Conservation (phyloP, 2,329 filamentous ascomycete genomes). For the Raffaelea arxii region DNA sequence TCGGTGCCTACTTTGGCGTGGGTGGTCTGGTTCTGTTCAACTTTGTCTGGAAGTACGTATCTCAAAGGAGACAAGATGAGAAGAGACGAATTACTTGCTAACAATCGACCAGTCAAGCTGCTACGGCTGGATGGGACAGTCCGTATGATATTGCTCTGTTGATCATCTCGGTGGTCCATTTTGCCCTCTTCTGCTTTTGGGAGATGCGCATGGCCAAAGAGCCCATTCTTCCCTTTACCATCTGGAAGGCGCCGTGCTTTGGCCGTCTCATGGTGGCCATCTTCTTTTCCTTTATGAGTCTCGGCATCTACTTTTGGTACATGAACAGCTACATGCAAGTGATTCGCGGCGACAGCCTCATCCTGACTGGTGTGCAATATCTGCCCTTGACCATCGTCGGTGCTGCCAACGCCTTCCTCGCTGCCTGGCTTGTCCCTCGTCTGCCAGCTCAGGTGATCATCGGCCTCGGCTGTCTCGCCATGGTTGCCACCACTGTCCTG, state of each 20-base stretch:
- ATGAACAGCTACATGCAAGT: slow-evolving; percentile 7
- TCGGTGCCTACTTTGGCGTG: slow-evolving; percentile 8
- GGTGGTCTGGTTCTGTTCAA: slow-evolving; percentile 9
- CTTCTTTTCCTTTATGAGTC: slow-evolving; percentile 12
- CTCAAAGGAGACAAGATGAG: no score
- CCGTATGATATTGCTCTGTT: slow-evolving; percentile 10
- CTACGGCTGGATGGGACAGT: slow-evolving; percentile 4
- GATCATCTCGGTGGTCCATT: slow-evolving; percentile 7
- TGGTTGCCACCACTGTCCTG: neutral
- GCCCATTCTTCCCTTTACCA: slow-evolving; percentile 12
- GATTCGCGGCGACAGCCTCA: neutral
- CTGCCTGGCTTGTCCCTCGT: neutral
- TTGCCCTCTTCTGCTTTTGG: slow-evolving; percentile 9
- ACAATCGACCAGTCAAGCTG: slow-evolving; percentile 5
- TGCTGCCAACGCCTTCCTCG: neutral
- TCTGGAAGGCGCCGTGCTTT: slow-evolving; percentile 11
- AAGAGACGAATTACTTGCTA: neutral
- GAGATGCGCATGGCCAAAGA: slow-evolving; percentile 6
- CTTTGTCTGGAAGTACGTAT: slow-evolving; percentile 10
- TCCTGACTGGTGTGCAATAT: neutral
- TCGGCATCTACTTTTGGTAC: slow-evolving; percentile 13
- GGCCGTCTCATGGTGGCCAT: slow-evolving; percentile 7
- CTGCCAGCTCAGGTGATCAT: neutral
- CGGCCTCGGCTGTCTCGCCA: neutral
- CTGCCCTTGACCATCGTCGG: neutral